These are phyloP conservation scores for Phaeosphaeriaceae sp. DNA, from an alignment of 2,329 filamentous ascomycete species.

Conservation along the genomic window DNA sequence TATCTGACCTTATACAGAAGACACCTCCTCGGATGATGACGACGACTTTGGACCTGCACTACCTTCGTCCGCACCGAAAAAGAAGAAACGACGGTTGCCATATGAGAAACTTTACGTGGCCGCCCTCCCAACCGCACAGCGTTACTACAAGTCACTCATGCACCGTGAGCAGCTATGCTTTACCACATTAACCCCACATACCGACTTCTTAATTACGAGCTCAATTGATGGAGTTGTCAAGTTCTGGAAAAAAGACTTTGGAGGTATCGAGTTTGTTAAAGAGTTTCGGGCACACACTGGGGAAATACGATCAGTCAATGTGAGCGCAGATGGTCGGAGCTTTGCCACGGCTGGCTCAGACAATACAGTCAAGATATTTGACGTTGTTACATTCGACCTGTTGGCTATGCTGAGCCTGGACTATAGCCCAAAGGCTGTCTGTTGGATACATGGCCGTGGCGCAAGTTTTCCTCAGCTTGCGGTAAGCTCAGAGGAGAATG, in stretches of 20 bases:
- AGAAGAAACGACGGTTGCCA: constrained; percentile 87
- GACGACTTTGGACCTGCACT: constrained; percentile 95
- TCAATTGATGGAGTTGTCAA: constrained; percentile 97
- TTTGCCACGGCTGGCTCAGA: constrained; percentile 88
- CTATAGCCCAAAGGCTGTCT: constrained; percentile 77
- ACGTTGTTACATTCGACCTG: constrained; percentile 76
- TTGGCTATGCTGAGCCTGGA: constrained; percentile 74
- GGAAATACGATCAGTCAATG: constrained; percentile 81
- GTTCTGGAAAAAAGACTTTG: constrained; percentile 96
- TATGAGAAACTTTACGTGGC: constrained; percentile 96
- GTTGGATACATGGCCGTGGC: constrained; percentile 86
- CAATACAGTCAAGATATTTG: constrained; percentile 78
- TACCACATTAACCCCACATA: constrained; percentile 84
- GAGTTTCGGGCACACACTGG: constrained; percentile 91
- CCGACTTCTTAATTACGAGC: constrained; percentile 93
- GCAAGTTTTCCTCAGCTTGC: constrained; percentile 88
- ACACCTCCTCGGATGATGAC: constrained; percentile 74
- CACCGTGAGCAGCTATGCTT: constrained; percentile 94
- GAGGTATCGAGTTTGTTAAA: constrained; percentile 96
- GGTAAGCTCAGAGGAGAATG: constrained; percentile 76
- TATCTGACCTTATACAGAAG: constrained; percentile 39
- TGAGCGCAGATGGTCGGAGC: constrained; percentile 88
- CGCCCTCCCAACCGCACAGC: constrained; percentile 76
- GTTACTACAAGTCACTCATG: constrained; percentile 97
- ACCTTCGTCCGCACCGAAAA: constrained; percentile 79